A percentile compares a stretch with the other conserved stretches of the same genome.
Evolutionary conservation across 2,329 filamentous ascomycete species (phyloP).

Genomic region (Colletotrichum nymphaeae): DNA sequence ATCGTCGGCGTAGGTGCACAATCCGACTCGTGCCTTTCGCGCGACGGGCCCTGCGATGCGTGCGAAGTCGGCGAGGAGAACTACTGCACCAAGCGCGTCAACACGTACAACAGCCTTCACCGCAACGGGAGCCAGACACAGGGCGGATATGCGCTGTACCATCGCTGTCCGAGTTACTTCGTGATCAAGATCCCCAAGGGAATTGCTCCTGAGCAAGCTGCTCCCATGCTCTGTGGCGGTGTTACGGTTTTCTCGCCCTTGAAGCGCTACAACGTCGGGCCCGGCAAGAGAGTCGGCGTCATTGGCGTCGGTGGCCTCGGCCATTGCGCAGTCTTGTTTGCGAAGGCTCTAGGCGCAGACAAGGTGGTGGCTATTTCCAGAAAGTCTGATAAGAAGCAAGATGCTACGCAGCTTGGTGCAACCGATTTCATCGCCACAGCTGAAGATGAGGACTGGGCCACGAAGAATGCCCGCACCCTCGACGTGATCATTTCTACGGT

Average conservation of each 20-base stretch:
- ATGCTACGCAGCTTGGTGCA: constrained; percentile 68
- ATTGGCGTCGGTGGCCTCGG: constrained; percentile 77
- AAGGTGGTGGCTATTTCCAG: constrained; percentile 70
- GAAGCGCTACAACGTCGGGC: constrained; percentile 71
- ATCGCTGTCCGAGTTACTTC: constrained; percentile 56
- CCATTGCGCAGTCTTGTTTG: constrained; percentile 76
- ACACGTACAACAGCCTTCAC: constrained; percentile 65
- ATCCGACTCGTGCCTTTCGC: constrained; percentile 61
- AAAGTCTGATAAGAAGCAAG: constrained; percentile 61
- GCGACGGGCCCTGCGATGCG: constrained; percentile 49
- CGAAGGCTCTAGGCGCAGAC: constrained; percentile 74
- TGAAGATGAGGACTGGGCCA: constrained; percentile 66
- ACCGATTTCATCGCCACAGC: constrained; percentile 58
- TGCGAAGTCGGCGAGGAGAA: constrained; percentile 54
- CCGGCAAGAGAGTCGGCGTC: constrained; percentile 76
- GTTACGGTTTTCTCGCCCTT: constrained; percentile 76
- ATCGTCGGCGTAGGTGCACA: constrained; percentile 73
- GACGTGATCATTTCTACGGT: constrained; percentile 72
- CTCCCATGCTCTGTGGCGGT: constrained; percentile 78
- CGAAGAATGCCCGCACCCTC: constrained; percentile 60
- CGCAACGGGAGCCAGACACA: constrained; percentile 62
- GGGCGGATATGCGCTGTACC: constrained; percentile 59
- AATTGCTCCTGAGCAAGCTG: constrained; percentile 52
- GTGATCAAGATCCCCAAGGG: constrained; percentile 58
- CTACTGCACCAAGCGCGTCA: constrained; percentile 54